A percentile compares a stretch with the other conserved stretches of the same genome.
These are phyloP conservation scores for Verticillium klebahnii DNA, from an alignment of 2,329 filamentous ascomycete genomes.

Conservation along the genomic window DNA sequence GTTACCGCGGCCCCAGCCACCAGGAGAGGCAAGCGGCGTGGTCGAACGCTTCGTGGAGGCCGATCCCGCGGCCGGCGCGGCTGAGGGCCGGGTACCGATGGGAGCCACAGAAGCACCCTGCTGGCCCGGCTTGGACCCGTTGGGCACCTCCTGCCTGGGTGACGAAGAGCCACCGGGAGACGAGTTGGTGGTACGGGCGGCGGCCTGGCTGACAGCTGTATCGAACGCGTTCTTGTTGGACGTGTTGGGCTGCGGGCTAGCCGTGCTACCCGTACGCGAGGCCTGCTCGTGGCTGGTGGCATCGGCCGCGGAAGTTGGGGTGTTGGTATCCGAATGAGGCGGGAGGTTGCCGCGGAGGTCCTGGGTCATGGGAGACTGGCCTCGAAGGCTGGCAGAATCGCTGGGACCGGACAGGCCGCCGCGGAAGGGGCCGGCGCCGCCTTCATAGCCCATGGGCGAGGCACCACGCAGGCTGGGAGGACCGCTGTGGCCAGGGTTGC, in stretches of 20 bases:
- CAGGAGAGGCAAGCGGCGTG: conserved; percentile 85
- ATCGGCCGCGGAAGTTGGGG: conserved; percentile 36
- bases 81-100: conserved; percentile 82
- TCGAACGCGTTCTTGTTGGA: conserved; percentile 59
- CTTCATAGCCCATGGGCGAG: conserved; percentile 76
- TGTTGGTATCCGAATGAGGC: conserved; percentile 45
- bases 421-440: conserved; percentile 30
- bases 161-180: conserved; percentile 81
- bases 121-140: conserved; percentile 47
- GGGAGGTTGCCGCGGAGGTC: conserved; percentile 42
- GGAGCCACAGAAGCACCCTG: conserved; percentile 71
- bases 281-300: conserved; percentile 44
- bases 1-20: conserved; percentile 75
- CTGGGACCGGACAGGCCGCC: conserved; percentile 31
- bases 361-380: conserved; percentile 40
- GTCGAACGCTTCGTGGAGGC: conserved; percentile 72
- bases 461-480: conserved; percentile 65
- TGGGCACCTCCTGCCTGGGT: conserved; percentile 60
- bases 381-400: conserved; percentile 9
- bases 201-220: conserved; percentile 62
- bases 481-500: conserved; percentile 61
- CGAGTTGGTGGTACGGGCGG: conserved; percentile 76
- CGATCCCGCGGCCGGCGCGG: conserved; percentile 40
- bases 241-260: conserved; percentile 72
- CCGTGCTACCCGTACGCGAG: conserved; percentile 76